Percentiles rank a stretch among this genome's conserved stretches.
Conservation (phyloP, 371 early-diverging fungal species). For the Ordospora colligata region DNA sequence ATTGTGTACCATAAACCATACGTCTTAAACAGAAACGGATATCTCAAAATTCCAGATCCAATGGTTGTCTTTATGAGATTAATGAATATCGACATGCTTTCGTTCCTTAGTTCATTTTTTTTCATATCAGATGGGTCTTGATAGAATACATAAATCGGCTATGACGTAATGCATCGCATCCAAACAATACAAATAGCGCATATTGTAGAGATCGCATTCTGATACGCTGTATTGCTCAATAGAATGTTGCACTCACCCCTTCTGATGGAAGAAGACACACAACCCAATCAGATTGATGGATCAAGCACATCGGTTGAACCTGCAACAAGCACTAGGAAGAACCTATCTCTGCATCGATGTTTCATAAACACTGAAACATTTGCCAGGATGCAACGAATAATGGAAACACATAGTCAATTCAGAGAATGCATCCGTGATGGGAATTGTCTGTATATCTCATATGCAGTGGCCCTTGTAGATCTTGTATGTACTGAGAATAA, state of each 20-base stretch:
- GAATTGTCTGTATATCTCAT: conserved; percentile 20
- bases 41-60: conserved; percentile 38
- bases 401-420: neutral
- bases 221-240: no score
- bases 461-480: neutral
- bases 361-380: neutral
- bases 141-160: neutral
- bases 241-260: no score
- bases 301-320: neutral
- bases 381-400: neutral
- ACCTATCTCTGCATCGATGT: neutral
- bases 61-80: conserved; percentile 43
- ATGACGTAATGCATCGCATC: no score
- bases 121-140: conserved; percentile 5
- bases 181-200: no score
- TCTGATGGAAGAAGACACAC: no score
- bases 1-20: conserved; percentile 24
- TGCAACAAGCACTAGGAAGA: neutral
- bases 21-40: conserved; percentile 34
- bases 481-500: neutral
- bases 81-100: conserved; percentile 10
- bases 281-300: no score
- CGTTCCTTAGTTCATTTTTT: neutral
- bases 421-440: conserved; percentile 13
- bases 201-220: no score